Base-by-base conservation (phyloP, 2,329 filamentous ascomycete genomes). In the Botryosphaeria dothidea region DNA sequence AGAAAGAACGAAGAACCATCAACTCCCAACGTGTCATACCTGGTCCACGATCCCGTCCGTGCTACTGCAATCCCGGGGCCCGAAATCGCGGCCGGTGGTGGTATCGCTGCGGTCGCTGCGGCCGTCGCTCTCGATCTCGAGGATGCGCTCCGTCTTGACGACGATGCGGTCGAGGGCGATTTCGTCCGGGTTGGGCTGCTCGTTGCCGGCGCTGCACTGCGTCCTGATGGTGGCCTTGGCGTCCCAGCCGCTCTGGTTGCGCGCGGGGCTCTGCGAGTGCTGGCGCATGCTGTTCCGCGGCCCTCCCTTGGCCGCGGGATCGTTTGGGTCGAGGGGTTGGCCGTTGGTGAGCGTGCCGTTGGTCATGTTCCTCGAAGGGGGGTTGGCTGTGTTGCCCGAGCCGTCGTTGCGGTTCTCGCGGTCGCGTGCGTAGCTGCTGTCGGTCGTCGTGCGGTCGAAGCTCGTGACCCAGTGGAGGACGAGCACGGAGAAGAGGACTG, bases 401-500 rank as follows among this genome's bases (percentile, higher is more conserved):
- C 36, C 38, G 8, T 46, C 27, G 41, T 34, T 46, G 5, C 41
- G 56, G 19, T 60, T 60, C 3, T 23, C n/a, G n/a, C n/a, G 56
- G 9, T 60, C 56, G 41, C 27, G 56, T 11, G 56, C 41, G n/a
- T 60, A 60, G 56, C 27, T 60, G 41, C 56, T 60, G 56, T 60
- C 56, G 27, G 38, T 60, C 27, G 56, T 34, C 23, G 41, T n/a
- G 19, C 23, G 21, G 23, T 64, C 62, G 21, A 58, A 57, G 17
- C 49, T 46, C 9, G 62, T 64, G 31, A 64, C 62, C 62, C 62
- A 64, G 41, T 64, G 52, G 29, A 64, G 62, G 3, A 64, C 52
- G 11, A 64, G 51, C 7, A 58, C 62, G 4, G 62, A 64, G 41
- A 58, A 64, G 17, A 64, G 43, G 17, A 64, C 62, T 64, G 15